Evolutionary conservation across 768 basidiomycete genomes (phyloP).

Genomic region (Suillus discolor): DNA sequence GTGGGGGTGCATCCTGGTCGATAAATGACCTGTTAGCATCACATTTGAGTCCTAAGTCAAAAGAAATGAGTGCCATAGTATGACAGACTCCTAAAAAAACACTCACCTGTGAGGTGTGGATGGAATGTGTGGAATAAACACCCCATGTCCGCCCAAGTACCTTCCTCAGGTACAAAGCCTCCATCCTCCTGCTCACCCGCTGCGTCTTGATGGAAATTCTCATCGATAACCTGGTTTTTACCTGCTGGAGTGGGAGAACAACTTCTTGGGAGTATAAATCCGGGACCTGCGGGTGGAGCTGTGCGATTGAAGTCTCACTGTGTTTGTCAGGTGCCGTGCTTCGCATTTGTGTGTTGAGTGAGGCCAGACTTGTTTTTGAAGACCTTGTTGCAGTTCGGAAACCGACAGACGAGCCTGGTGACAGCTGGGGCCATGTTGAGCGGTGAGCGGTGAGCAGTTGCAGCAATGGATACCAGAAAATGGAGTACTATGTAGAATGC

Average conservation of each 20-base stretch:
- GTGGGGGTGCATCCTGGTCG: neutral
- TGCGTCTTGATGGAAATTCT: too few species aligned
- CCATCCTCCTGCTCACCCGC: too few species aligned
- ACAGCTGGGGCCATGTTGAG: neutral
- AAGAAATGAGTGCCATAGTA: neutral
- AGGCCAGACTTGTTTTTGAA: constrained; percentile 6
- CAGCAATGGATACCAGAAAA: too few species aligned
- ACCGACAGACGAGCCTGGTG: neutral
- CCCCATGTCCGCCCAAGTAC: constrained; percentile 1
- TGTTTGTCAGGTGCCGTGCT: too few species aligned
- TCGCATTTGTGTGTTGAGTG: neutral
- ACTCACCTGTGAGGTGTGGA: neutral
- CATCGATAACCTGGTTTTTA: too few species aligned
- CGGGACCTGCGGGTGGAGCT: too few species aligned
- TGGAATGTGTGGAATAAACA: neutral
- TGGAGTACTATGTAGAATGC: too few species aligned
- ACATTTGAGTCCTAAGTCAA: neutral
- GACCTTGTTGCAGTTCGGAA: neutral
- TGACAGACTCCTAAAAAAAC: neutral
- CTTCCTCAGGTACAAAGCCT: constrained; percentile 5
- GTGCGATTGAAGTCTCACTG: too few species aligned
- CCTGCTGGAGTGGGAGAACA: too few species aligned
- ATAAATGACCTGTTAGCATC: neutral
- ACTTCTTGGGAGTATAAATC: too few species aligned
- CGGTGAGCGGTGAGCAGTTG: too few species aligned